A percentile compares a stretch with the other conserved stretches of the same genome.
Evolutionary conservation across 1,284 basidiomycete genomes (phyloP).

Genomic region (Microbotryum silenes-acaulis): DNA sequence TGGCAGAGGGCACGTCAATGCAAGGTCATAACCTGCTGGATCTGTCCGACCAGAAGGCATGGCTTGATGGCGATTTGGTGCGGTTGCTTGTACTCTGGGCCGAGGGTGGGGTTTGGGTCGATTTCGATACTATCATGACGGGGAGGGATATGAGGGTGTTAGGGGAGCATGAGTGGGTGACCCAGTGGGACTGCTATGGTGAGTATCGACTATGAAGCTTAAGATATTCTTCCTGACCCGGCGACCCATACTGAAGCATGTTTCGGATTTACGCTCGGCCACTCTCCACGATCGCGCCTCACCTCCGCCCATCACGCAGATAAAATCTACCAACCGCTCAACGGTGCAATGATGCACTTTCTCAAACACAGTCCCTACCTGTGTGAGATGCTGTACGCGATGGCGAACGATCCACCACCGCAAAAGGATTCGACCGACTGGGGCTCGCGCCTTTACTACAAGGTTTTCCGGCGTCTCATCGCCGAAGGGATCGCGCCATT

Average conservation of each 20-base stretch:
- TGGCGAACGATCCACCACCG: slow-evolving; percentile 62
- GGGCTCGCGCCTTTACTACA: slow-evolving; percentile 81
- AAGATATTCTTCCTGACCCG: too few relatives aligned
- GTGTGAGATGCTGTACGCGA: slow-evolving; percentile 87
- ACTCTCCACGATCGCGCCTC: background rate
- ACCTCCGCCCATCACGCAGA: slow-evolving; percentile 45
- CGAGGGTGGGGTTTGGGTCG: slow-evolving; percentile 84
- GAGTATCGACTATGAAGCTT: slow-evolving; percentile 35
- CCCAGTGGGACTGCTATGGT: slow-evolving; percentile 94
- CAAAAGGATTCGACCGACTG: slow-evolving; percentile 75
- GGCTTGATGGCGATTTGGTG: slow-evolving; percentile 87
- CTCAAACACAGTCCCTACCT: slow-evolving; percentile 78
- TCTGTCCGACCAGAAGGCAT: slow-evolving; percentile 62
- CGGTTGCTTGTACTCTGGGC: slow-evolving; percentile 79
- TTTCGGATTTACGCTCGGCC: background rate
- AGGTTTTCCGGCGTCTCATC: slow-evolving; percentile 74
- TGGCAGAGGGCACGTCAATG: slow-evolving; percentile 68
- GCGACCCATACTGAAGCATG: background rate
- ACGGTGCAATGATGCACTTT: slow-evolving; percentile 91
- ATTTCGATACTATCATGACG: slow-evolving; percentile 87
- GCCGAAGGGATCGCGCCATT: slow-evolving; percentile 66
- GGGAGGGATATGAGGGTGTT: slow-evolving; percentile 66
- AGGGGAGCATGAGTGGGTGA: slow-evolving; percentile 80
- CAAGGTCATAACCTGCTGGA: slow-evolving; percentile 54
- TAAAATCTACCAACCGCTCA: slow-evolving; percentile 76